phyloP scores from a whole-genome alignment of 768 basidiomycete species.

The Boletales sp. region DNA sequence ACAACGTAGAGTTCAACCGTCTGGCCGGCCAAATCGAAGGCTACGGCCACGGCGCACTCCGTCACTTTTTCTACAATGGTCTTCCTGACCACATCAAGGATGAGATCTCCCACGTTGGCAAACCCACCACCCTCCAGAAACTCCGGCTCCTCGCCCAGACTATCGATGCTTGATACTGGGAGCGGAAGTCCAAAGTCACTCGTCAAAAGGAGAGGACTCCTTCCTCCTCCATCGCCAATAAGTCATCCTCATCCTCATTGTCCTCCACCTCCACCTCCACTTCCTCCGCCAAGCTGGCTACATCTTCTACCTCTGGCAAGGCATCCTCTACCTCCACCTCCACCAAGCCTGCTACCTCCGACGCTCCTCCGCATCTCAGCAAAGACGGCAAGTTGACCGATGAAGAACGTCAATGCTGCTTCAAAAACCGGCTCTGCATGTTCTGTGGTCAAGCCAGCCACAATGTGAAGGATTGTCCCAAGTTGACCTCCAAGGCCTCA shows the following conservation, averaged over 20 bases:
- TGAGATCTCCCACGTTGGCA: not conserved
- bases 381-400: not conserved
- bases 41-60: not conserved
- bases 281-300: not conserved
- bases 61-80: slow-evolving; percentile 7
- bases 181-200: not conserved
- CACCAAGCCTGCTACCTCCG: not conserved
- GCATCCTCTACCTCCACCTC: no score
- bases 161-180: slow-evolving; percentile 12
- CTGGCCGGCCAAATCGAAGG: slow-evolving; percentile 1
- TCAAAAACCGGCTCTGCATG: slow-evolving; percentile 2
- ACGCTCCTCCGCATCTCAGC: no score
- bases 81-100: slow-evolving; percentile 3
- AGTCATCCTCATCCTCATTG: no score
- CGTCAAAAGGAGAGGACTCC: not conserved
- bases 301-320: no score
- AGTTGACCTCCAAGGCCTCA: not conserved
- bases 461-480: not conserved
- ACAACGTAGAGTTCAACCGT: not conserved
- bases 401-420: not conserved
- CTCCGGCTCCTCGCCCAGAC: not conserved
- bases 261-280: not conserved
- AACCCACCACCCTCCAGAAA: not conserved
- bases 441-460: not conserved
- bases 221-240: not conserved